Conservation (phyloP, 2,329 filamentous ascomycete species). For the Myriosclerotinia duriaeana region DNA sequence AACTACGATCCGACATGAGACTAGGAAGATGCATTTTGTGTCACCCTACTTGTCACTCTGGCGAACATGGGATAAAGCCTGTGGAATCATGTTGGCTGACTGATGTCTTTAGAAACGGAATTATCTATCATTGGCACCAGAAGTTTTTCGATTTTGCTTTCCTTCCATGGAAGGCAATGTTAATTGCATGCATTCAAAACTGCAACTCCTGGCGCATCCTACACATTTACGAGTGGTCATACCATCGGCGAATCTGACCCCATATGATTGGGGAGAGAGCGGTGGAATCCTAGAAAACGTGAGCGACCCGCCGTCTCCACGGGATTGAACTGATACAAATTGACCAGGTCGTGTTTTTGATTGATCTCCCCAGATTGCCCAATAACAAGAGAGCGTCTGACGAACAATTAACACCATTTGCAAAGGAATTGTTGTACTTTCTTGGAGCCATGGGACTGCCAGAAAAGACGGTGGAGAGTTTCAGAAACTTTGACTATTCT, state of each 20-base stretch:
- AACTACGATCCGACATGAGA: background rate
- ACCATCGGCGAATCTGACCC: constrained; percentile 81
- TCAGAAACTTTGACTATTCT: constrained; percentile 79
- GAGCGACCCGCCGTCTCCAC: constrained; percentile 33
- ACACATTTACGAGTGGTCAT: constrained; percentile 75
- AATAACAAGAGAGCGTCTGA: constrained; percentile 30
- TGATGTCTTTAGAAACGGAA: constrained; percentile 46
- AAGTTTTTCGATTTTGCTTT: constrained; percentile 72
- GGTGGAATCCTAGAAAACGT: constrained; percentile 86
- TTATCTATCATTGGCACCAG: constrained; percentile 52
- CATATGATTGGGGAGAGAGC: constrained; percentile 68
- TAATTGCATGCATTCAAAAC: constrained; percentile 88
- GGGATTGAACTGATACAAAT: constrained; percentile 12
- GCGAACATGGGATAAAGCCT: background rate
- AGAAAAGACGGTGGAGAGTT: constrained; percentile 62
- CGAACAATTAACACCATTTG: constrained; percentile 54
- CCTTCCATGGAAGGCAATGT: constrained; percentile 68
- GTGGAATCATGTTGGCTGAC: constrained; percentile 10
- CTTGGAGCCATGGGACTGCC: constrained; percentile 49
- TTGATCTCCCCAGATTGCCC: constrained; percentile 66
- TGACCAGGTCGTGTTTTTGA: constrained; percentile 21
- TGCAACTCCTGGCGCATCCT: constrained; percentile 82
- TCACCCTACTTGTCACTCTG: background rate
- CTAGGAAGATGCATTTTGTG: background rate
- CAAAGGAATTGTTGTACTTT: constrained; percentile 58